Base-by-base conservation (phyloP, 2,329 filamentous ascomycete species). In the Trichoderma sp. region DNA sequence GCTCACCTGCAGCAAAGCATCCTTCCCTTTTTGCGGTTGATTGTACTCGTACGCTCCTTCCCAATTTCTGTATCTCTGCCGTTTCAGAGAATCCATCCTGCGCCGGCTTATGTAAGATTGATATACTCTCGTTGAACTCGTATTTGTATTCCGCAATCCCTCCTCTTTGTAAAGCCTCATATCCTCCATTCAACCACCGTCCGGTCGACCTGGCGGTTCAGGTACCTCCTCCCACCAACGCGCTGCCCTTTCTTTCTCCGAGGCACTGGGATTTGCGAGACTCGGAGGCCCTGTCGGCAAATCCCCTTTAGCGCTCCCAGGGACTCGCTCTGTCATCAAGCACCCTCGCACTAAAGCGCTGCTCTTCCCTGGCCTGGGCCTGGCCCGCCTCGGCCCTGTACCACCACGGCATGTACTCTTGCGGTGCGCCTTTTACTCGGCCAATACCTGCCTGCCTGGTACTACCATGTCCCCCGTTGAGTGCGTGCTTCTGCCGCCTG, bases 401-500 rank as follows among this genome's bases (percentile, higher is more conserved):
- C 67, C 24, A 71, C 33, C 53, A 18, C 67, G 14, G 53, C 67
- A 60, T 27, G 67, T 71, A 38, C 67, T 59, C 16, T 59, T 35
- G 24, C 14, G 33, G 50, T 35, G 50, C 50, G 50, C 5, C 31
- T 41, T 18, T 18, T 18, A 9, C 50, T 18, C 16, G 5, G 31
- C 21, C 8, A 35, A 35, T 71, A 71, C 67, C 33, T 41, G 50
- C 50, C 33, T 14, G 4, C 35, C 35, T 45, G 59, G 68, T 71
- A 62, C 9, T 8, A 7, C 50, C 53, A 31, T 56, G 50, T 60
- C 33, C 67, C 53, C 67, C 67, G 3, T 71, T 71, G 53, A 71
- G 68, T 71, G 68, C 59, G 53, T 71, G 68, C 68, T 62, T 71
- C 45, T 62, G 35, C 68, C 56, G 24, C 53, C 14, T 72, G 35